Evolutionary conservation across 139 green algal genomes (phyloP), one percentile per base, ranked within the genome.

Genomic region (Cymbomonas tetramitiformis): DNA sequence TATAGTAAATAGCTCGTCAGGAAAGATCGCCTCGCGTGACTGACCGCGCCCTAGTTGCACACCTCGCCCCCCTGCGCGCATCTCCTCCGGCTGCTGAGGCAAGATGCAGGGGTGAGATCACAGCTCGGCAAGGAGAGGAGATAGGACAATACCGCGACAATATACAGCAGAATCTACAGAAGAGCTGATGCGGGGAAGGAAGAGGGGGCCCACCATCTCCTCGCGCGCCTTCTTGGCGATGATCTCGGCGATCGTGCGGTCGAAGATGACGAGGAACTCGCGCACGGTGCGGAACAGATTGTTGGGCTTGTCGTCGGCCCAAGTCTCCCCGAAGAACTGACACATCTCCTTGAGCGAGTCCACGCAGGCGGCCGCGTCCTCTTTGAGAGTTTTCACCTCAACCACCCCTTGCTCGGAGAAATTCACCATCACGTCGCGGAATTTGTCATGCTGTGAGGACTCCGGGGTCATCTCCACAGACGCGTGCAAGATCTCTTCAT

Each of bases 291-390:
- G 55, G 43, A 85, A 58, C 3, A 79, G 47, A 23, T 51, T 34
- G 24, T 25, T 30, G n/a, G 72, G 64, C 40, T 85, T 78, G 4
- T 58, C 53, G 0, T 38, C 25, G 1, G 64, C 56, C 31, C 56
- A 79, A 2, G 64, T 54, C 56, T 85, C 78, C 15, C 78, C 78
- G 58, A 71, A 83, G 58, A 79, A 85, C 26, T 69, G 56, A 2
- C 72, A 67, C 23, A 70, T 34, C 1, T 36, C 18, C 33, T 69
- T 43, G 55, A 83, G 18, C 15, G 24, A 28, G 24, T 51, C 30
- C 3, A 33, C 2, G 19, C 39, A 30, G 0, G 26, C 9, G 2
- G 2, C 6, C 34, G 29, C 23, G 19, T 38, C 2, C 29, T 6
- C 23, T 12, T 32, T 6, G 1, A 48, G 34, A 6, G 23, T 7